phyloP scores from a whole-genome alignment of 2,329 filamentous ascomycete genomes.

The Aspergillus sp. region DNA sequence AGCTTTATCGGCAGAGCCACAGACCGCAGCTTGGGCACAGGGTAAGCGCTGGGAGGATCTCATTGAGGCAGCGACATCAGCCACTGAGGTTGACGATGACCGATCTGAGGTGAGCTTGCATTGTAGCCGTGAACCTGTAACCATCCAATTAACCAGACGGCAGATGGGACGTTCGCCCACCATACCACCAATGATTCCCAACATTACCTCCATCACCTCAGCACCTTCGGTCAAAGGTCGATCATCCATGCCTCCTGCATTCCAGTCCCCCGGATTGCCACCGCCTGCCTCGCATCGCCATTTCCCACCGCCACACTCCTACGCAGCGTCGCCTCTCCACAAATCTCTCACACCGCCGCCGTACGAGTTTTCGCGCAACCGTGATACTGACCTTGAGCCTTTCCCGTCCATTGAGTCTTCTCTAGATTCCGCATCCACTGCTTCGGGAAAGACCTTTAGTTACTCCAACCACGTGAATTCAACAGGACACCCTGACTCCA shows the following conservation, averaged over 20 bases:
- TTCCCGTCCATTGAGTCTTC: constrained; percentile 89
- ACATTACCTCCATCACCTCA: constrained; percentile 44
- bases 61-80: constrained; percentile 90
- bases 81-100: constrained; percentile 87
- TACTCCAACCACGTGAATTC: constrained; percentile 66
- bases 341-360: constrained; percentile 85
- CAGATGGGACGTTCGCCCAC: constrained; percentile 47
- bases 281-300: constrained; percentile 44
- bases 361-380: constrained; percentile 58
- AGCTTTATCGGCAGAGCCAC: constrained; percentile 83
- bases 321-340: constrained; percentile 88
- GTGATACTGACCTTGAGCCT: constrained; percentile 68
- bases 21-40: constrained; percentile 70
- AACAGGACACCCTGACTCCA: constrained; percentile 71
- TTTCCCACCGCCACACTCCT: constrained; percentile 56
- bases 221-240: constrained; percentile 53
- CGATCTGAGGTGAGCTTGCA: constrained; percentile 70
- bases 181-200: constrained; percentile 44
- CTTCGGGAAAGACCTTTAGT: constrained; percentile 69
- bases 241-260: constrained; percentile 65
- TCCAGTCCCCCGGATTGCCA: constrained; percentile 52
- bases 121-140: not conserved
- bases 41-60: constrained; percentile 96
- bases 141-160: not conserved
- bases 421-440: constrained; percentile 58